Conservation (phyloP, 805 yeast genomes). For the Kodamaea sagamina region DNA sequence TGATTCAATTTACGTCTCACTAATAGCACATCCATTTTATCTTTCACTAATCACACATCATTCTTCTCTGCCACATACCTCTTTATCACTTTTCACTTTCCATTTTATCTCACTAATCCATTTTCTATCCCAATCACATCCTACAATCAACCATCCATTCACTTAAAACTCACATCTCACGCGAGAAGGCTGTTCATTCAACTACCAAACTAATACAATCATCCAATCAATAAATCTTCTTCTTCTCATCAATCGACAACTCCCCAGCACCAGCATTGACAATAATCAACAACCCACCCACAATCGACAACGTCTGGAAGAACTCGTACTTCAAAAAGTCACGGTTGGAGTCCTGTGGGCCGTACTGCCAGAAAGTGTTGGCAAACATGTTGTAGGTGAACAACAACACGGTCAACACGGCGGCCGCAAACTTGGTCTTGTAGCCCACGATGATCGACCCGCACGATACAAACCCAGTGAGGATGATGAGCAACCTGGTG, state of each 20-base stretch:
- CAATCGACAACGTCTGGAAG: constrained; percentile 91
- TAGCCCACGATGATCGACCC: constrained; percentile 85
- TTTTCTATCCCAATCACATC: too few relatives aligned
- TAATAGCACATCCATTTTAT: too few relatives aligned
- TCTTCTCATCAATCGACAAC: constrained; percentile 90
- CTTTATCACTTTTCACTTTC: too few relatives aligned
- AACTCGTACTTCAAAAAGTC: constrained; percentile 90
- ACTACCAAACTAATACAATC: constrained; percentile 1
- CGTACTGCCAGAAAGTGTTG: constrained; percentile 88
- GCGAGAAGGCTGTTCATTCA: too few relatives aligned
- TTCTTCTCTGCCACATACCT: too few relatives aligned
- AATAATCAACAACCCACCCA: constrained; percentile 88
- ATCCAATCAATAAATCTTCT: constrained; percentile 66
- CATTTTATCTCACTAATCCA: too few relatives aligned
- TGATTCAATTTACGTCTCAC: too few relatives aligned
- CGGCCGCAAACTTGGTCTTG: constrained; percentile 88
- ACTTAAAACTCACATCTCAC: too few relatives aligned
- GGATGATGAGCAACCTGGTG: constrained; percentile 60
- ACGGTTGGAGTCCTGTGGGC: constrained; percentile 69
- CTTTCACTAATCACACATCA: too few relatives aligned
- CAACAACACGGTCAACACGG: constrained; percentile 64
- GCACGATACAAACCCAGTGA: constrained; percentile 70
- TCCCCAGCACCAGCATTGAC: constrained; percentile 97
- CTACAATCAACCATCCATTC: too few relatives aligned
- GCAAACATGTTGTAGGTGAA: constrained; percentile 73